A percentile compares a stretch with the other conserved stretches of the same genome.
Evolutionary conservation across 2,329 filamentous ascomycete genomes (phyloP).

Genomic region (Ophiostoma ips): DNA sequence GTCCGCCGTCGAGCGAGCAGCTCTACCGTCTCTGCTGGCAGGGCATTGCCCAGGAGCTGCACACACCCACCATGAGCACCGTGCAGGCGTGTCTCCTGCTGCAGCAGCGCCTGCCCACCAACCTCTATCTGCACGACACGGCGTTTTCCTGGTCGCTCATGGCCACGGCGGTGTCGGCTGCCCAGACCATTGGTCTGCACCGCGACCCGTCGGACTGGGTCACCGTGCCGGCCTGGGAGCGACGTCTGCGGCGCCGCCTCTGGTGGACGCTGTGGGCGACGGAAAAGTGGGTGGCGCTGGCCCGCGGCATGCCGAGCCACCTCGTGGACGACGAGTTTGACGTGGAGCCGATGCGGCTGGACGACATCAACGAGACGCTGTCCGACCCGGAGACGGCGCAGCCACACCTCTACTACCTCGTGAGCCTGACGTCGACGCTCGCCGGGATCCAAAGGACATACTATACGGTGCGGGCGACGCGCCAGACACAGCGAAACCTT

Average conservation of each 20-base stretch:
- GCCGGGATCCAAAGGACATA: conserved; percentile 21
- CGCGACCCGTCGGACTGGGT: conserved; percentile 20
- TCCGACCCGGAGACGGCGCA: conserved; percentile 14
- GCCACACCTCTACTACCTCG: conserved; percentile 18
- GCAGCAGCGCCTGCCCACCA: conserved; percentile 20
- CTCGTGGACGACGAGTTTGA: conserved; percentile 15
- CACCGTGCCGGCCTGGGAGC: conserved; percentile 20
- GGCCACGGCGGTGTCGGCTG: conserved; percentile 20
- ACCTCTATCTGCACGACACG: conserved; percentile 21
- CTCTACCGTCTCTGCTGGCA: conserved; percentile 21
- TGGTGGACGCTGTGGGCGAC: conserved; percentile 21
- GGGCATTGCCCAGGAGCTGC: conserved; percentile 20
- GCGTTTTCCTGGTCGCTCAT: conserved; percentile 22
- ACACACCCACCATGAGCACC: conserved; percentile 20
- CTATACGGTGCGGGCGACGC: conserved; percentile 19
- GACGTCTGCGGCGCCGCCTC: conserved; percentile 19
- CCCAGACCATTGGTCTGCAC: conserved; percentile 20
- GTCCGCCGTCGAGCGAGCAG: conserved; percentile 17
- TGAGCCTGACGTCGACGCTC: conserved; percentile 19
- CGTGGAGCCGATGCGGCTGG: too few relatives aligned
- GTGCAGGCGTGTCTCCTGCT: conserved; percentile 22
- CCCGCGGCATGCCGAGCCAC: conserved; percentile 21
- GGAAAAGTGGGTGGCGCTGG: conserved; percentile 23
- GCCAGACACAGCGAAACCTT: conserved; percentile 19
- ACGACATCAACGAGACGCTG: too few relatives aligned